phyloP scores from a whole-genome alignment of 352 stramenopile genomes.

The Phytophthora macrochlamydospora region DNA sequence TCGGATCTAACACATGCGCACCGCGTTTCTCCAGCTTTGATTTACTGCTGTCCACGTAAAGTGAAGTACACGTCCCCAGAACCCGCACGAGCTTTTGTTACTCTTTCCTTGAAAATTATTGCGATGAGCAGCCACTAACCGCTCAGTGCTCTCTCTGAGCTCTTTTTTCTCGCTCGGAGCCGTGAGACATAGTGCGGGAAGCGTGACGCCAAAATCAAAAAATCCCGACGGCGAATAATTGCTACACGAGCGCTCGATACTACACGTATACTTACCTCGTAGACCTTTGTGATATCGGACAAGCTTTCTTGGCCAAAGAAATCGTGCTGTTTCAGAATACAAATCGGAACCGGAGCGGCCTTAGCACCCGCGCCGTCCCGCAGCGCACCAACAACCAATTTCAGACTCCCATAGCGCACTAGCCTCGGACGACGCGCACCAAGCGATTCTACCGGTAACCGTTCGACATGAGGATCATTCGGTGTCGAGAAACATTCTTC shows the following conservation, averaged over 20 bases:
- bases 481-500: not conserved
- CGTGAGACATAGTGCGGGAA: slow-evolving; percentile 44
- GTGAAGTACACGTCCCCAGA: slow-evolving; percentile 46
- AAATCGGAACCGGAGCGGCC: slow-evolving; percentile 40
- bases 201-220: slow-evolving; percentile 35
- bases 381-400: slow-evolving; percentile 11
- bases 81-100: slow-evolving; percentile 52
- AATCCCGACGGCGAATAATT: slow-evolving; percentile 46
- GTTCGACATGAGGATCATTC: not conserved
- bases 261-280: slow-evolving; percentile 59
- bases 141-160: slow-evolving; percentile 18
- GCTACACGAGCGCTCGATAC: slow-evolving; percentile 58
- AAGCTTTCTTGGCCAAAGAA: slow-evolving; percentile 73
- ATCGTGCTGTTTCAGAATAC: slow-evolving; percentile 53
- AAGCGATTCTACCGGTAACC: slow-evolving; percentile 5
- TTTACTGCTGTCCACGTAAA: slow-evolving; percentile 50
- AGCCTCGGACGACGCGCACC: slow-evolving; percentile 18
- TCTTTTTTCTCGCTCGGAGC: slow-evolving; percentile 25
- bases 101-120: slow-evolving; percentile 48
- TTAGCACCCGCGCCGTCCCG: slow-evolving; percentile 15
- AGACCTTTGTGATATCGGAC: slow-evolving; percentile 28
- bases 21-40: slow-evolving; percentile 32
- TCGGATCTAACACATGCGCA: slow-evolving; percentile 46
- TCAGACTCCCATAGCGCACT: slow-evolving; percentile 27
- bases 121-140: slow-evolving; percentile 30